Conservation (phyloP, 1,284 basidiomycete species). For the Tilletia indica region DNA sequence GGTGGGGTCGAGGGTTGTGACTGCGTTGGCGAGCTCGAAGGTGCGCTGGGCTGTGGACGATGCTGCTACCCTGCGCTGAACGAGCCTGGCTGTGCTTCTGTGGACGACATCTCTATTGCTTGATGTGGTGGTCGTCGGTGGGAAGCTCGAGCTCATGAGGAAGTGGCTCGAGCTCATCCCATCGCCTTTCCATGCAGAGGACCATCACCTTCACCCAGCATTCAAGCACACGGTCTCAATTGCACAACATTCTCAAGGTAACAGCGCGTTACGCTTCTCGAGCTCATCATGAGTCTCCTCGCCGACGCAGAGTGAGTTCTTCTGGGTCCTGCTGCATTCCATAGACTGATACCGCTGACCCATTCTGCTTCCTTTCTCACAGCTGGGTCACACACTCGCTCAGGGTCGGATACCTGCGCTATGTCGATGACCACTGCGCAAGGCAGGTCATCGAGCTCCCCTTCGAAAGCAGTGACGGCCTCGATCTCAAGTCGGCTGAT, state of each 20-base stretch:
- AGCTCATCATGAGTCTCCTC: constrained; percentile 8
- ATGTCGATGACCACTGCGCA: constrained; percentile 44
- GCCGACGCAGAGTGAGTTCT: constrained; percentile 16
- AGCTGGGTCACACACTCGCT: constrained; percentile 42
- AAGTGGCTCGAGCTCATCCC: constrained; percentile 9
- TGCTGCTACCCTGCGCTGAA: not conserved
- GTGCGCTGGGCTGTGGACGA: constrained; percentile 69
- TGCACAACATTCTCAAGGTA: too few relatives aligned
- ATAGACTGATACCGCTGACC: not conserved
- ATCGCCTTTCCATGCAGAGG: too few relatives aligned
- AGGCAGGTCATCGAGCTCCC: constrained; percentile 44
- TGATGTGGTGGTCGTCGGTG: not conserved
- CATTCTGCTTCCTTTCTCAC: not conserved
- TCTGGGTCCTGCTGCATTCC: too few relatives aligned
- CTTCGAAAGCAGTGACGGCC: constrained; percentile 15
- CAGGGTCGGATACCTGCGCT: constrained; percentile 41
- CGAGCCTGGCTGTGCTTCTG: not conserved
- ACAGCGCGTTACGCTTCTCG: not conserved
- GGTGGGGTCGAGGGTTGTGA: constrained; percentile 56
- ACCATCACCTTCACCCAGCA: too few relatives aligned
- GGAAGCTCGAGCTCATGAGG: not conserved
- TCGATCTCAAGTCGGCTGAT: constrained; percentile 4
- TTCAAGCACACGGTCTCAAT: too few relatives aligned
- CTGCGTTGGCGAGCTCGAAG: constrained; percentile 79
- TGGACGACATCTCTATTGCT: not conserved